phyloP scores from a whole-genome alignment of 1,284 basidiomycete species.

The Lentinus polychrous region DNA sequence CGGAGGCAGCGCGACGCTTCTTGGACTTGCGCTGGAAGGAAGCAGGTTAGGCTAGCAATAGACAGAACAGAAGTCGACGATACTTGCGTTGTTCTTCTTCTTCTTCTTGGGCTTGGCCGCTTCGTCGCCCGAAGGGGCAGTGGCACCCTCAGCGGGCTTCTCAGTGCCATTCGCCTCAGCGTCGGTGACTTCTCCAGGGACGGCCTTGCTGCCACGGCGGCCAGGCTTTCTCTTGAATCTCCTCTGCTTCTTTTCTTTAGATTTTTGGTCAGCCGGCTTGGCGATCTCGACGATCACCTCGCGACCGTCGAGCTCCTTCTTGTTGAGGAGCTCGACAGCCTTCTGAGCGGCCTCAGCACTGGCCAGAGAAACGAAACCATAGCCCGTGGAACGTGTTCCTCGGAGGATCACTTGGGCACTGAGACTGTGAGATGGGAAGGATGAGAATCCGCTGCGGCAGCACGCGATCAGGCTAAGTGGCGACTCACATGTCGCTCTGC shows the following conservation, averaged over 20 bases:
- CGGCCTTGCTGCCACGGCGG: conserved; percentile 75
- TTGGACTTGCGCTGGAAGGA: conserved; percentile 46
- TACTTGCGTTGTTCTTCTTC: conserved; percentile 60
- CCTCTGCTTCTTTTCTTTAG: conserved; percentile 73
- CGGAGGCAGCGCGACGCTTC: conserved; percentile 28
- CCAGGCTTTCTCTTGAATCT: conserved; percentile 70
- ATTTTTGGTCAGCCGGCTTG: conserved; percentile 82
- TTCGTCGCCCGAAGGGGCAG: conserved; percentile 42
- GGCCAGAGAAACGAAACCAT: conserved; percentile 85
- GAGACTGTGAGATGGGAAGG: conserved; percentile 18
- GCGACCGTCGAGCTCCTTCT: conserved; percentile 83
- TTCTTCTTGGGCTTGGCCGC: conserved; percentile 75
- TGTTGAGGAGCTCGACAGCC: conserved; percentile 83
- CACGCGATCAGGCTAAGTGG: conserved; percentile 18
- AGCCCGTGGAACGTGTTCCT: conserved; percentile 78
- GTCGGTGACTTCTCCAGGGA: conserved; percentile 79
- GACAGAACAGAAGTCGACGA: conserved; percentile 13
- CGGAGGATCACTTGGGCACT: conserved; percentile 73
- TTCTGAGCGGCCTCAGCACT: conserved; percentile 78
- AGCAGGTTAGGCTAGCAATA: conserved; percentile 4
- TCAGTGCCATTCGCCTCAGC: conserved; percentile 75
- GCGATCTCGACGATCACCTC: conserved; percentile 84
- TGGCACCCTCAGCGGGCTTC: conserved; percentile 39
- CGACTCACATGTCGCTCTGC: conserved; percentile 72
- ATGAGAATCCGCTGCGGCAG: conserved; percentile 9